Evolutionary conservation across 2,329 filamentous ascomycete genomes (phyloP), one percentile per base, ranked within the genome.

Genomic region (Trichoderma hamatum): DNA sequence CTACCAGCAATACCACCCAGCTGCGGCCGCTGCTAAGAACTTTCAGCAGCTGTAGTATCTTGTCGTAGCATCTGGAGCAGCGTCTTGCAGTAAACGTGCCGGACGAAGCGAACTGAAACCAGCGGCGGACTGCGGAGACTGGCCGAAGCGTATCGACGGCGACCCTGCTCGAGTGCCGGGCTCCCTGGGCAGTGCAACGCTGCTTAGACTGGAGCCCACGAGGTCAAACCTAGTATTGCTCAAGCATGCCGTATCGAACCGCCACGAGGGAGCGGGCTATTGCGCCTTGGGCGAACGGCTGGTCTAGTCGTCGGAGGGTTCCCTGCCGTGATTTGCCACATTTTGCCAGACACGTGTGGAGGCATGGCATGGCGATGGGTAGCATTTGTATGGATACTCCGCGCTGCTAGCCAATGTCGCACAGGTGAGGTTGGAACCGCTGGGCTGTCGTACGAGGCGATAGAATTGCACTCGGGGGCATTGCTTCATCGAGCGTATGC

Each of bases 241-340:
- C 39, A 43, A 43, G 39, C 39, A 58, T 58, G 32, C 55, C n/a
- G 36, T 58, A 58, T 36, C 55, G 30, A 58, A 13, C n/a, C 30
- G 55, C 55, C 30, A 58, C 32, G 55, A 58, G 55, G 55, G 14
- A 58, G 34, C n/a, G 55, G 16, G 55, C 55, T 30, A 56, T 56
- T 30, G 54, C 54, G 30, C 30, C 54, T n/a, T 56, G 13, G 54
- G 54, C 54, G 28, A 34, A 56, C 13, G 54, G 54, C 26, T 56
- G 54, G 54, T 10, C 54, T 34, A 16, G 14, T 30, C 26, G 30
- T 30, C 24, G 24, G 5, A 26, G 26, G 14, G 24, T 49, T 19
- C 51, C 16, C 51, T 54, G 51, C 51, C 24, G 14, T 26, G 14
- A 5, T 54, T 30, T 26, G 24, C 51, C 24, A 26, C 51, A 16